These are phyloP conservation scores for Sugiyamaella xylanicola DNA, from an alignment of 1,139 yeast genomes.

Conservation along the genomic window DNA sequence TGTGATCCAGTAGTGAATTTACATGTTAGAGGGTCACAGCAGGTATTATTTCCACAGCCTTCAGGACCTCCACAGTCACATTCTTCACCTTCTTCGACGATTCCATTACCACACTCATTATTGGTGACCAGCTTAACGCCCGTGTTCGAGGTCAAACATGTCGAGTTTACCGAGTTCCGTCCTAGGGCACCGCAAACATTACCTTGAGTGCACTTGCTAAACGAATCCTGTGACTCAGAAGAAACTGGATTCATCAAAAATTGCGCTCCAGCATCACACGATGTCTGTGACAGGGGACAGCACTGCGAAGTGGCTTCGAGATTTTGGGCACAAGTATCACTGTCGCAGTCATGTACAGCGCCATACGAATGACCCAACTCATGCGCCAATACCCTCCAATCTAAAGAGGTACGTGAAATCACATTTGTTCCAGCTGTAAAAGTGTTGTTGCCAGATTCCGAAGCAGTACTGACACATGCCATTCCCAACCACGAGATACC, in stretches of 20 bases:
- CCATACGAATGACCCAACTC: constrained; percentile 48
- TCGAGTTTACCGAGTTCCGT: constrained; percentile 38
- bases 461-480: constrained; percentile 38
- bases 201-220: constrained; percentile 44
- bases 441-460: constrained; percentile 29
- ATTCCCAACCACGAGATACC: constrained; percentile 48
- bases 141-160: constrained; percentile 43
- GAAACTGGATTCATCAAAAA: constrained; percentile 47
- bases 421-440: constrained; percentile 44
- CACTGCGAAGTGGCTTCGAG: constrained; percentile 39
- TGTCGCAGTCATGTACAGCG: constrained; percentile 48
- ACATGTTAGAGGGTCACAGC: constrained; percentile 46
- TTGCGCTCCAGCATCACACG: constrained; percentile 42
- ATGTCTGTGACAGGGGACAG: constrained; percentile 40
- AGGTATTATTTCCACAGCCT: constrained; percentile 41
- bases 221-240: constrained; percentile 37
- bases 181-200: constrained; percentile 43
- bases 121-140: constrained; percentile 40
- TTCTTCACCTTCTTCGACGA: constrained; percentile 47
- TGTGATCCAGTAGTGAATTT: constrained; percentile 40
- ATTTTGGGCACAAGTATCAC: constrained; percentile 40
- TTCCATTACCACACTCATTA: constrained; percentile 46
- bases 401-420: constrained; percentile 40
- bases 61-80: constrained; percentile 47
- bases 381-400: constrained; percentile 47